A percentile compares a stretch with the other conserved stretches of the same genome.
Conservation (phyloP, 2,329 filamentous ascomycete species). For the Fusarium pseudocircinatum region DNA sequence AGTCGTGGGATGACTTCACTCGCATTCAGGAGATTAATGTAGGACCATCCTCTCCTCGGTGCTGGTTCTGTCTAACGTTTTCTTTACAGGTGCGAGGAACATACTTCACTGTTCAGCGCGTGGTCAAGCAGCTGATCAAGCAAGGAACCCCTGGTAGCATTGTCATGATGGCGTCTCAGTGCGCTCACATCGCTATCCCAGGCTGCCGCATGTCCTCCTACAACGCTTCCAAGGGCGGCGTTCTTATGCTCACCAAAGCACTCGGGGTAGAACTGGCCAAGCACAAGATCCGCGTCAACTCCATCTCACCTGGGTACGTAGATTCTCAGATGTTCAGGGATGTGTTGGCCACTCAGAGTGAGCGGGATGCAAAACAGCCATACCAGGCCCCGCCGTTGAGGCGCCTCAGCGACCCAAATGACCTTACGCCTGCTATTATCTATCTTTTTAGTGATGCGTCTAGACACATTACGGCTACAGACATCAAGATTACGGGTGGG, state of each 20-base stretch:
- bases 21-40: not conserved
- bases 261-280: conserved; percentile 51
- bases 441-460: conserved; percentile 56
- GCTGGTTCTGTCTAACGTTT: not conserved
- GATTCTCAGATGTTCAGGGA: conserved; percentile 48
- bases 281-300: conserved; percentile 49
- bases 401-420: conserved; percentile 52
- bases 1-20: not conserved
- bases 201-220: conserved; percentile 48
- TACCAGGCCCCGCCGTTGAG: conserved; percentile 47
- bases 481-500: conserved; percentile 56
- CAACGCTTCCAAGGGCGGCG: conserved; percentile 53
- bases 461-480: conserved; percentile 53
- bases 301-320: conserved; percentile 50
- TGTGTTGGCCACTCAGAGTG: conserved; percentile 38
- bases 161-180: conserved; percentile 39
- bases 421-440: conserved; percentile 47
- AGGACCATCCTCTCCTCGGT: accelerated
- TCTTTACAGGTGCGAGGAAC: conserved; percentile 40
- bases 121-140: conserved; percentile 51
- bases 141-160: conserved; percentile 51
- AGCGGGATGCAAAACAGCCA: conserved; percentile 47
- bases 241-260: conserved; percentile 50
- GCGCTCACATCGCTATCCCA: conserved; percentile 25
- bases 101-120: conserved; percentile 53